These are phyloP conservation scores for Monosporascus sp. DNA, from an alignment of 2,329 filamentous ascomycete genomes.

Conservation along the genomic window DNA sequence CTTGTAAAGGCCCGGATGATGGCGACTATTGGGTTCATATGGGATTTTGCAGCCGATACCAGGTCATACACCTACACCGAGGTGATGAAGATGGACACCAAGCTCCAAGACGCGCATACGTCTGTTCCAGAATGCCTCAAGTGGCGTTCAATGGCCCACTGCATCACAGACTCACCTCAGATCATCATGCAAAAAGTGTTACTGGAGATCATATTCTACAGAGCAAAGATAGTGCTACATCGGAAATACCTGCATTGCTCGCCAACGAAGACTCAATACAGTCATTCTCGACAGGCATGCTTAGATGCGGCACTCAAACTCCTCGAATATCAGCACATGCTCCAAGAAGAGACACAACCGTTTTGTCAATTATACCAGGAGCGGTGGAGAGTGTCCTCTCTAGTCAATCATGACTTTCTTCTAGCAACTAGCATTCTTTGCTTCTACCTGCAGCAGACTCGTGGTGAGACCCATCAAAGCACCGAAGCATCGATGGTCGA, in stretches of 20 bases:
- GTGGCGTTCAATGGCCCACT: slow-evolving; percentile 19
- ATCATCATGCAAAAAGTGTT: slow-evolving; percentile 47
- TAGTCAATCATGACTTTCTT: slow-evolving; percentile 42
- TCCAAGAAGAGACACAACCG: slow-evolving; percentile 41
- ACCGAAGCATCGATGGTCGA: too few species aligned
- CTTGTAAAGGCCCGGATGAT: slow-evolving; percentile 22
- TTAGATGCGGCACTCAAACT: slow-evolving; percentile 42
- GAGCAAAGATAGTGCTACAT: slow-evolving; percentile 48
- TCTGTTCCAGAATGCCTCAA: slow-evolving; percentile 11
- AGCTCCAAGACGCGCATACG: slow-evolving; percentile 8
- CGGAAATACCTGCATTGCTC: slow-evolving; percentile 37
- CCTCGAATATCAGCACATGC: slow-evolving; percentile 41
- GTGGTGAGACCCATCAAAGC: too few species aligned
- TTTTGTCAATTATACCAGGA: slow-evolving; percentile 37
- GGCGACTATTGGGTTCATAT: slow-evolving; percentile 20
- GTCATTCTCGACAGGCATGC: slow-evolving; percentile 39
- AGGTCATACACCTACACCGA: slow-evolving; percentile 15
- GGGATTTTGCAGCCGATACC: slow-evolving; percentile 13
- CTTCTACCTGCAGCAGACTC: slow-evolving; percentile 1
- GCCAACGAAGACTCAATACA: slow-evolving; percentile 26
- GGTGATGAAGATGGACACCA: slow-evolving; percentile 16
- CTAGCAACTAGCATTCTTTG: slow-evolving; percentile 44
- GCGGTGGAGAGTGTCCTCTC: slow-evolving; percentile 40
- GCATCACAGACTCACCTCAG: slow-evolving; percentile 42
- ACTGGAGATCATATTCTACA: slow-evolving; percentile 45